Evolutionary conservation across 768 basidiomycete genomes (phyloP), one percentile per base, ranked within the genome.

Genomic region (Suillus placidus): DNA sequence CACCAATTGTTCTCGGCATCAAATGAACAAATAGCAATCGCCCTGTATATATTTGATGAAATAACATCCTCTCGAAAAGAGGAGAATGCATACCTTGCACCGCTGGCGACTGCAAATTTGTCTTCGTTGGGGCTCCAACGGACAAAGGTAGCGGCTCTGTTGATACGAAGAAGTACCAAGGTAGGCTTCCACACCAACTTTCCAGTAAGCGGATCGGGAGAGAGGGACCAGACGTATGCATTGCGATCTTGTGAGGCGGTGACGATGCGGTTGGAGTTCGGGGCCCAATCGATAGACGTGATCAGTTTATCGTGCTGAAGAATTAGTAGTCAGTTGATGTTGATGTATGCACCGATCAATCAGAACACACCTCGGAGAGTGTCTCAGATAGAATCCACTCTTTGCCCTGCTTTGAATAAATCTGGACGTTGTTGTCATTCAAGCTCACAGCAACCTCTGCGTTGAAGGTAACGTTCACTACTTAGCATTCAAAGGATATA

Each of bases 1-100:
- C 97, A 99, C 97, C 97, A 99, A 77, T 99, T 92, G 80, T 92
- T 96, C 81, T 99, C 97, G 12, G 92, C 84, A 75, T 99, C 97
- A 73, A 97, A 99, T 20, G 93, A 96, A 76, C 97, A 99, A 58
- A 99, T 87, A 13, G 95, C 94, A 71, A 99, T 96, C 42, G 95
- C 92, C 47, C 97, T 94, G 49, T 26, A 26, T 18, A 61, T 47
- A n/a, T 60, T 37, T 38, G 2, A 32, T 55, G 63, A 60, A 65
- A 65, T 43, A 23, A 14, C 54, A 23, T 26, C 2, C 6, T 8
- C 42, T 6, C 16, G 20, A 6, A 32, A 49, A 57, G 55, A 12
- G 58, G 63, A 54, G 7, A 57, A 61, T 54, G 51, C 80, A 23
- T 71, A 94, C 94, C 95, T 86, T 18, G 97, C 97, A 67, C 97